Percentiles rank a stretch among this genome's conserved stretches.
Evolutionary conservation across 345 rosid species (phyloP).

Genomic region (Nephelium lappaceum): DNA sequence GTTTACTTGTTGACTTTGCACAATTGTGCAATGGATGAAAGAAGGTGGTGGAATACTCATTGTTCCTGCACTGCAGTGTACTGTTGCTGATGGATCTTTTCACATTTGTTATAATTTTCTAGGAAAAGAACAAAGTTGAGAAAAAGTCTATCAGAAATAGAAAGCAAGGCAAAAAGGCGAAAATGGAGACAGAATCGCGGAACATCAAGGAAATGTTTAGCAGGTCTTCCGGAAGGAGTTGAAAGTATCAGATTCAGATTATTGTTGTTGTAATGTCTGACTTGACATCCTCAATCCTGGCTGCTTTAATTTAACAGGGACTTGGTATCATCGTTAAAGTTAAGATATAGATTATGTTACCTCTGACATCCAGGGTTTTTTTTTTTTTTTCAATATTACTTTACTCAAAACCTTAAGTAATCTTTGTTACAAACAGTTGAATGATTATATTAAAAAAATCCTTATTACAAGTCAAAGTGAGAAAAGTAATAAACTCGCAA

Average conservation of each 20-base stretch:
- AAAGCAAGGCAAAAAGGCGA: slow-evolving; percentile 65
- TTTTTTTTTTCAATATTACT: too few species aligned
- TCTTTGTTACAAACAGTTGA: too few species aligned
- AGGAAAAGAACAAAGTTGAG: slow-evolving; percentile 51
- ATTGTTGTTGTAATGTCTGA: not conserved
- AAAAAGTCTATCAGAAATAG: slow-evolving; percentile 45
- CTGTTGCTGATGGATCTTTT: not conserved
- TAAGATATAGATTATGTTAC: too few species aligned
- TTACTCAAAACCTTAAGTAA: too few species aligned
- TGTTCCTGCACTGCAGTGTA: too few species aligned
- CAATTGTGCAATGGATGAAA: not conserved
- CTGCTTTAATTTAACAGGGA: too few species aligned
- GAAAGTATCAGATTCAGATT: not conserved
- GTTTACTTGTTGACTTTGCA: not conserved
- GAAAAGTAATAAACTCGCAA: too few species aligned
- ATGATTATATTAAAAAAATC: too few species aligned
- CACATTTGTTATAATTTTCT: slow-evolving; percentile 13
- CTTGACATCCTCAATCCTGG: not conserved
- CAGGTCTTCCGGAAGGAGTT: slow-evolving; percentile 63
- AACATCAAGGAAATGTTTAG: slow-evolving; percentile 86
- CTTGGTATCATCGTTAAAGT: too few species aligned
- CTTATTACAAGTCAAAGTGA: too few species aligned
- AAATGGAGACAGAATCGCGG: slow-evolving; percentile 72
- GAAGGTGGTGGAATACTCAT: slow-evolving; percentile 25
- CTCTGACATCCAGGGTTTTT: too few species aligned